Percentiles rank a stretch among this genome's conserved stretches.
Evolutionary conservation across 257 asterid species (phyloP).

Genomic region (Nicotiana sylvestris): DNA sequence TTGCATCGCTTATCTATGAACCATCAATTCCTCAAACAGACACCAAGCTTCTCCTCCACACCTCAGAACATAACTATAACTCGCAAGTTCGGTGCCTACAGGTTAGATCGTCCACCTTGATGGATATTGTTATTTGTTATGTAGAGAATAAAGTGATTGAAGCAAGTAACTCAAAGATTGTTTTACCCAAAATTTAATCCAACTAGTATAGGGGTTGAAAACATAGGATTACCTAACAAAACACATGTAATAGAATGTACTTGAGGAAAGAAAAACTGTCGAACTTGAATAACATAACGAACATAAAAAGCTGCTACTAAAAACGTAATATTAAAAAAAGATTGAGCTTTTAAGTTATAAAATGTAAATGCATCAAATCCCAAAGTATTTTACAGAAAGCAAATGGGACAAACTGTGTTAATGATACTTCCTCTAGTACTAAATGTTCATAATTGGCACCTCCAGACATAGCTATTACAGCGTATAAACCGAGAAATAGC

Average conservation of each 20-base stretch:
- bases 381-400: neutral
- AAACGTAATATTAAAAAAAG: neutral
- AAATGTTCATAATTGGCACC: neutral
- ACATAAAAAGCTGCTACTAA: neutral
- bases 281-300: neutral
- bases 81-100: neutral
- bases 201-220: neutral
- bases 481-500: neutral
- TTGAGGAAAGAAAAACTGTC: neutral
- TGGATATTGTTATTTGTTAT: neutral
- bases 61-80: neutral
- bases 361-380: neutral
- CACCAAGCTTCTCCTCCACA: neutral
- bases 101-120: neutral
- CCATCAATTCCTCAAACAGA: neutral
- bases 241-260: neutral
- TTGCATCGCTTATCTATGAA: neutral
- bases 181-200: neutral
- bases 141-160: neutral
- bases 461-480: neutral
- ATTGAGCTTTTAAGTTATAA: neutral
- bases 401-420: neutral
- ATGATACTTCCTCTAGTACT: neutral
- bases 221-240: neutral
- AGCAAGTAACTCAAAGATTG: neutral